Base-by-base conservation (phyloP, 805 yeast species). In the Ogataea paradorogensis region DNA sequence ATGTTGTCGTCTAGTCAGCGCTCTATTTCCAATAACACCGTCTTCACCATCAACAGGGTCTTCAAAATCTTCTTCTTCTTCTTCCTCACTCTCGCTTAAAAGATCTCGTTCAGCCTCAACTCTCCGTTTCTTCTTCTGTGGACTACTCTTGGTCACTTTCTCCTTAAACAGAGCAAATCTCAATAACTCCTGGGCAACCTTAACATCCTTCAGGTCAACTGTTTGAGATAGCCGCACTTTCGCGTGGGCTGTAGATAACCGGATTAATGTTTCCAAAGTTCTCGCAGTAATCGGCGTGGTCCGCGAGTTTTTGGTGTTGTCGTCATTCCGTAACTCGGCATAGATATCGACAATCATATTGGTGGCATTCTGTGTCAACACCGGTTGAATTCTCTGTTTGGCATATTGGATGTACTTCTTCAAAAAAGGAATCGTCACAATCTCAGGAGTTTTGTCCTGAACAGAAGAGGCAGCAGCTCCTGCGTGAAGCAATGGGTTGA, bases 281-380 rank as follows among this genome's bases (percentile, higher is more conserved):
- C 99, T 85, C n/a, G 98, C 95, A 2, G 99, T 91, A 50, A 91
- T 86, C 26, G 99, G 98, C 1, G 96, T 83, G 0, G 96, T 90
- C 56, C 80, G 75, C 38, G 84, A 76, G 50, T 81, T 84, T 45
- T 65, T 70, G 27, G 72, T 74, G 38, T 72, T 66, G 40, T 73
- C 74, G 48, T 83, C 85, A 60, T 89, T 90, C 68, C 99, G 78
- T 49, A 93, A 71, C 9, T 80, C 79, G 2, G 95, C 70, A 59
- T 91, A 93, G 13, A 84, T 78, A 38, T 74, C 76, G 15, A 89
- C 93, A 55, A 93, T 88, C 60, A 82, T 76, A 38, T 80, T 84
- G 8, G 89, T 76, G 1, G 98, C 96, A 34, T 69, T 76, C 45
- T 79, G 72, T 4, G 95, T 79, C 47, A 93, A 70, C 23, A 76